Conservation (phyloP, 2,329 filamentous ascomycete genomes). For the Parastagonospora nodorum region DNA sequence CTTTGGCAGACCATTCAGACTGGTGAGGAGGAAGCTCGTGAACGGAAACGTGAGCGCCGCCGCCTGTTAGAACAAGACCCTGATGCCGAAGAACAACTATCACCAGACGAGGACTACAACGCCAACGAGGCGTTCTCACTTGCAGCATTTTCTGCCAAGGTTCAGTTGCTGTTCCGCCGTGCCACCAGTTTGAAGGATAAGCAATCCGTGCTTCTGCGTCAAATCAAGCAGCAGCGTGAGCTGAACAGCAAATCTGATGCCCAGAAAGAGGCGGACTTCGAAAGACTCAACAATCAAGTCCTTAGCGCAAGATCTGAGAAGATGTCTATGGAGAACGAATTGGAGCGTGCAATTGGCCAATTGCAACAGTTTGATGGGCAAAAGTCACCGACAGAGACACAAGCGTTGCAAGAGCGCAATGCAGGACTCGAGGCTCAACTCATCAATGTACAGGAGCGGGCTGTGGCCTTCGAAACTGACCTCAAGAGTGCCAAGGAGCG, state of each 20-base stretch:
- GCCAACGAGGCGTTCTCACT: conserved; percentile 70
- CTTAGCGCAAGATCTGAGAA: conserved; percentile 42
- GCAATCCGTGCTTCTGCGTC: conserved; percentile 83
- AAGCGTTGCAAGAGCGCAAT: conserved; percentile 38
- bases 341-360: conserved; percentile 42
- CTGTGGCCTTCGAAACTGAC: conserved; percentile 35
- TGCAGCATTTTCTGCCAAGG: conserved; percentile 74
- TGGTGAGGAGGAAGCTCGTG: conserved; percentile 49
- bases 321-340: conserved; percentile 41
- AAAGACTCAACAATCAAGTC: conserved; percentile 49
- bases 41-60: conserved; percentile 43
- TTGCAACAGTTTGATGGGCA: conserved; percentile 36
- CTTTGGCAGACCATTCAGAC: conserved; percentile 59
- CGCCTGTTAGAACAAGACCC: conserved; percentile 55
- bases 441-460: conserved; percentile 41
- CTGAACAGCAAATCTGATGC: conserved; percentile 84
- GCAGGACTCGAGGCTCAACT: conserved; percentile 39
- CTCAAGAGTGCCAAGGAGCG: conserved; percentile 33
- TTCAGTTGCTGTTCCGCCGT: conserved; percentile 78
- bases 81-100: conserved; percentile 64
- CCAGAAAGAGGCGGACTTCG: conserved; percentile 47
- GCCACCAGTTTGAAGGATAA: conserved; percentile 83
- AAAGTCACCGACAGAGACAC: conserved; percentile 23
- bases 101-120: conserved; percentile 65
- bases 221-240: conserved; percentile 94